Evolutionary conservation across 2,329 filamentous ascomycete species (phyloP).

Genomic region (Nothophaeocryptopus gaeumannii): DNA sequence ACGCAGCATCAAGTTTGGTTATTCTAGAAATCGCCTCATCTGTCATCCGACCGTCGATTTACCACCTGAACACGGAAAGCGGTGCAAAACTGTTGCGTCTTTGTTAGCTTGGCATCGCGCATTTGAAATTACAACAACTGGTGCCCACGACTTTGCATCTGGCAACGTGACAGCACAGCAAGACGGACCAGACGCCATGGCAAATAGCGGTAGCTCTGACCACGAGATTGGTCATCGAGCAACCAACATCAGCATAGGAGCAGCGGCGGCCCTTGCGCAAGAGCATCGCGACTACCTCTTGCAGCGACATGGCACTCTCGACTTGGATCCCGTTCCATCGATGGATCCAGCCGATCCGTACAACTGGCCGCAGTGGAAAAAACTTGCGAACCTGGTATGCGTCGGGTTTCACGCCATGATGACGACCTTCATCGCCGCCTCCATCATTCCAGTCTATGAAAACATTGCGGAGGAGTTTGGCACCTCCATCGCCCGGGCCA

Average conservation of each 20-base stretch:
- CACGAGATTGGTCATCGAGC: conserved; percentile 25
- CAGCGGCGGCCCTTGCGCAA: conserved; percentile 37
- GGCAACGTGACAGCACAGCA: not conserved
- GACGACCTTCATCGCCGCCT: conserved; percentile 54
- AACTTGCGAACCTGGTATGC: conserved; percentile 49
- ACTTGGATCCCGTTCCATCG: conserved; percentile 54
- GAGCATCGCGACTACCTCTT: conserved; percentile 53
- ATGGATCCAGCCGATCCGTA: conserved; percentile 53
- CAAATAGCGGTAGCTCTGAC: conserved; percentile 14
- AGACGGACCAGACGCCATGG: not conserved
- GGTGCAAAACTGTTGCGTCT: not conserved
- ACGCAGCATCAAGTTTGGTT: no score
- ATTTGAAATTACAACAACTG: not conserved
- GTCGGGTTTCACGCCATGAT: conserved; percentile 53
- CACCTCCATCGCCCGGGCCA: conserved; percentile 48
- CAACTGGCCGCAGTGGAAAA: conserved; percentile 54
- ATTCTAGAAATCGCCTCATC: no score
- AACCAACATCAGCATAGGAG: conserved; percentile 29
- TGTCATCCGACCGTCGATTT: no score
- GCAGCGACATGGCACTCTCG: conserved; percentile 52
- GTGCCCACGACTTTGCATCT: conserved; percentile 8
- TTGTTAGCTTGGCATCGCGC: not conserved
- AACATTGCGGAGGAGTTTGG: conserved; percentile 52
- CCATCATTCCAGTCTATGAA: conserved; percentile 55
- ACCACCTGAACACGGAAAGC: not conserved